Percentiles rank a stretch among this genome's conserved stretches.
Conservation (phyloP, 2,329 filamentous ascomycete genomes). For the Penicillium brevicompactum region DNA sequence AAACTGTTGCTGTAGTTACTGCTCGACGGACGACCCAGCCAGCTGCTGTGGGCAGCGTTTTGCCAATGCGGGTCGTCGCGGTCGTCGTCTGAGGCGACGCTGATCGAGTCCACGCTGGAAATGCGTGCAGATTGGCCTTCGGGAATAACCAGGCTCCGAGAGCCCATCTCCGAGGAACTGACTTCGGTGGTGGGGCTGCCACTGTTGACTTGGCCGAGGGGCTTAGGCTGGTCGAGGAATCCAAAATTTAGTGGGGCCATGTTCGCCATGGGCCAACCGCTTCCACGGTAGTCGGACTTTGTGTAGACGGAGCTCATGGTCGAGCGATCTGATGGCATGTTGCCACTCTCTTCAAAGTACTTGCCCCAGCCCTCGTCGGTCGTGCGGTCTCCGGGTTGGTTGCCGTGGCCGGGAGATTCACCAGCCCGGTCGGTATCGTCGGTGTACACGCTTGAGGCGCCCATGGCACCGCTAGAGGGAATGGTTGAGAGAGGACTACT, state of each 20-base stretch:
- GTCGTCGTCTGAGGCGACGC: conserved; percentile 39
- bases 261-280: conserved; percentile 44
- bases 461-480: conserved; percentile 29
- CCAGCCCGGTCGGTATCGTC: conserved; percentile 22
- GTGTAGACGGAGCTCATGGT: conserved; percentile 30
- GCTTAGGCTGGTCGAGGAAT: conserved; percentile 41
- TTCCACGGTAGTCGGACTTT: conserved; percentile 41
- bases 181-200: conserved; percentile 48
- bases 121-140: conserved; percentile 47
- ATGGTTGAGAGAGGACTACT: conserved; percentile 33
- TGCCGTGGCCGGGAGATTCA: conserved; percentile 12
- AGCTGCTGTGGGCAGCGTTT: conserved; percentile 28
- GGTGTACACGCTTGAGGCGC: conserved; percentile 24
- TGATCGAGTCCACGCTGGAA: conserved; percentile 46
- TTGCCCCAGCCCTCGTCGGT: conserved; percentile 53
- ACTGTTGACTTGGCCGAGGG: conserved; percentile 42
- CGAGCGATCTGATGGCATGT: conserved; percentile 30
- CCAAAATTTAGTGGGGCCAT: conserved; percentile 39
- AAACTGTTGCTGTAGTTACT: conserved; percentile 46
- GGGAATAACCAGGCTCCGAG: conserved; percentile 36
- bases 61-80: conserved; percentile 32
- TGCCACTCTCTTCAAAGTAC: conserved; percentile 48
- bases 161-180: conserved; percentile 26
- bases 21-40: conserved; percentile 41
- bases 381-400: conserved; percentile 39